Percentiles rank a stretch among this genome's conserved stretches.
These are phyloP conservation scores for Volvariella surrecta DNA, from an alignment of 1,284 basidiomycete species.

Conservation along the genomic window DNA sequence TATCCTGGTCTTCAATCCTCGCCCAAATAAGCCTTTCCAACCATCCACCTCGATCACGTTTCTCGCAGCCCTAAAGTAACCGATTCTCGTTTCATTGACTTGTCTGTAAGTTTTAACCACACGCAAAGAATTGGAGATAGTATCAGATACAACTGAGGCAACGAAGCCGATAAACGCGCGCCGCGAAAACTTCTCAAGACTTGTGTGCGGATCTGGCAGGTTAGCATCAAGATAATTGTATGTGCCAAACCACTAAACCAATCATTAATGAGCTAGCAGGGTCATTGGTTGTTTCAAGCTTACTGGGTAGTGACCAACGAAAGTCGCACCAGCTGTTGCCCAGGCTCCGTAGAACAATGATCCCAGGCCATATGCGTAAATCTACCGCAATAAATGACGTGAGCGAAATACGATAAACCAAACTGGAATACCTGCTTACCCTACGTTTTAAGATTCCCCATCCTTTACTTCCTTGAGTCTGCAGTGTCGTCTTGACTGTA, in stretches of 20 bases:
- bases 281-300: conserved; percentile 11
- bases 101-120: conserved; percentile 91
- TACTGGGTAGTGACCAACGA: conserved; percentile 83
- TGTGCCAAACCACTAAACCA: conserved; percentile 62
- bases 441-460: conserved; percentile 56
- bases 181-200: conserved; percentile 54
- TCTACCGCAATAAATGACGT: conserved; percentile 25
- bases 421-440: conserved; percentile 28
- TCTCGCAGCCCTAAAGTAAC: conserved; percentile 63
- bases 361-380: conserved; percentile 67
- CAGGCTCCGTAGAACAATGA: conserved; percentile 83
- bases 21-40: conserved; percentile 59
- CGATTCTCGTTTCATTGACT: conserved; percentile 71
- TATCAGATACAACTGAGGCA: conserved; percentile 77
- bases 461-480: conserved; percentile 75
- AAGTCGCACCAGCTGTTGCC: conserved; percentile 85
- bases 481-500: conserved; percentile 87
- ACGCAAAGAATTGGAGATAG: conserved; percentile 78
- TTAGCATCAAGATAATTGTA: conserved; percentile 72
- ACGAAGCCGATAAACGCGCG: conserved; percentile 84
- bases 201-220: conserved; percentile 49
- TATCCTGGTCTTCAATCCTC: conserved; percentile 79
- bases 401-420: background rate
- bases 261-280: too few relatives aligned
- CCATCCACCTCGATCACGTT: conserved; percentile 64